These are phyloP conservation scores for Lodderomyces elongisporus DNA, from an alignment of 1,139 yeast species.

Conservation along the genomic window DNA sequence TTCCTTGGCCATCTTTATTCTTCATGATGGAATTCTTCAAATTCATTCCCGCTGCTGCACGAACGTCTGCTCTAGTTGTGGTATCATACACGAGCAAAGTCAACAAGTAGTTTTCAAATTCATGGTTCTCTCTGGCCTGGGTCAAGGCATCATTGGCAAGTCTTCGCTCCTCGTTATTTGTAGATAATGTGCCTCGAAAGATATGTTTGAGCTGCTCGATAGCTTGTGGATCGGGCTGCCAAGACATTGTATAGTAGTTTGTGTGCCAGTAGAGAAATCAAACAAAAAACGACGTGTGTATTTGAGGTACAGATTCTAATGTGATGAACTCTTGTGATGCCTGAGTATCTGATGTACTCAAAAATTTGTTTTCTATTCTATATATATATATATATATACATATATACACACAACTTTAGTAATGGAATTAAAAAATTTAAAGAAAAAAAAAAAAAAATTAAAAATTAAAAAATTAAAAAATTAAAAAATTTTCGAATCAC, in stretches of 20 bases:
- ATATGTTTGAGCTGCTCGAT: slow-evolving; percentile 59
- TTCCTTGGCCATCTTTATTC: slow-evolving; percentile 14
- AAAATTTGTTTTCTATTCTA: too few species aligned
- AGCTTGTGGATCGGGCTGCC: slow-evolving; percentile 64
- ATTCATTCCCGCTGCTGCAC: slow-evolving; percentile 87
- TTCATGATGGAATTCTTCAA: slow-evolving; percentile 67
- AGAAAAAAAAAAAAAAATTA: too few species aligned
- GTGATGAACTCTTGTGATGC: too few species aligned
- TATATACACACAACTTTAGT: too few species aligned
- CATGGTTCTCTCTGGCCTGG: slow-evolving; percentile 65
- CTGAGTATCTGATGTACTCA: too few species aligned
- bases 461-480: too few species aligned
- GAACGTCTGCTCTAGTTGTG: slow-evolving; percentile 46
- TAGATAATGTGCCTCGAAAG: slow-evolving; percentile 61
- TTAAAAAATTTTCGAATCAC: too few species aligned
- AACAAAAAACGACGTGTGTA: too few species aligned
- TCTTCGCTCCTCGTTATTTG: slow-evolving; percentile 48
- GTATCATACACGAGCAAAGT: slow-evolving; percentile 58
- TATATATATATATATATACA: too few species aligned
- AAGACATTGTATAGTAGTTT: slow-evolving; percentile 18
- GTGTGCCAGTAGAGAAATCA: neutral
- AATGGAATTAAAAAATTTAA: too few species aligned
- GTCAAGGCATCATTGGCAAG: slow-evolving; percentile 64
- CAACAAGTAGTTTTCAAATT: slow-evolving; percentile 73
- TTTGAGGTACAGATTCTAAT: too few species aligned